Evolutionary conservation across 164 flowering plant species (phyloP).

Genomic region (Macadamia tetraphylla): DNA sequence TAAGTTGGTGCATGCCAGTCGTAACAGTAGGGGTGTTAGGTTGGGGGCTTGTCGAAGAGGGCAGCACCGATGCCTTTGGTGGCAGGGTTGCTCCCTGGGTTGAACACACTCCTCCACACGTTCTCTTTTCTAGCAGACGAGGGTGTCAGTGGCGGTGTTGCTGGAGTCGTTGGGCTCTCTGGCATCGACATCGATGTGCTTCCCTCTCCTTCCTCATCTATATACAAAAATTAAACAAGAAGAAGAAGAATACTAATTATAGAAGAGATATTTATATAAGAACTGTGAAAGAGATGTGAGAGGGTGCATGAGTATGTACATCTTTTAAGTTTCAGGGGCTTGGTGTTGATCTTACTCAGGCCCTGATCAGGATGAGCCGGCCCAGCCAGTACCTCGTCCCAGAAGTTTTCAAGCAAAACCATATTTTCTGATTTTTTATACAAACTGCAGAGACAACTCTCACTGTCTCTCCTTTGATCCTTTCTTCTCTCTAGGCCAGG

Average conservation of each 20-base stretch:
- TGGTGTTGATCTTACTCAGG: conserved; percentile 53
- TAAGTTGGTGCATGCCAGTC: conserved; percentile 56
- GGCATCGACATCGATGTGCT: conserved; percentile 65
- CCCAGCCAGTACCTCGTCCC: conserved; percentile 90
- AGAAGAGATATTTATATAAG: too few relatives aligned
- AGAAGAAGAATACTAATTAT: background rate
- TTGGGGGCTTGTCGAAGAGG: conserved; percentile 71
- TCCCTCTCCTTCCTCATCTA: conserved; percentile 30
- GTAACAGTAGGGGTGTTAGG: conserved; percentile 90
- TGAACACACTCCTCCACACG: conserved; percentile 97
- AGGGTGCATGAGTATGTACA: too few relatives aligned
- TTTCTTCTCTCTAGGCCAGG: too few relatives aligned
- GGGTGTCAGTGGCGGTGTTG: conserved; percentile 56
- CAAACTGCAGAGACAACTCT: too few relatives aligned
- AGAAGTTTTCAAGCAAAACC: conserved; percentile 75
- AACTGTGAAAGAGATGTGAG: background rate
- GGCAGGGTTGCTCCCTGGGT: conserved; percentile 92
- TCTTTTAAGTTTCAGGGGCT: conserved; percentile 27
- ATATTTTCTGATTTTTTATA: conserved; percentile 14
- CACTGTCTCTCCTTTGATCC: background rate
- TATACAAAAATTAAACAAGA: background rate
- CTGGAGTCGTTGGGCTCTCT: conserved; percentile 44
- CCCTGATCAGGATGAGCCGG: conserved; percentile 87
- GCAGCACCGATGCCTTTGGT: conserved; percentile 52
- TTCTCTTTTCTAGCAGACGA: conserved; percentile 55